Evolutionary conservation across 2,329 filamentous ascomycete genomes (phyloP), one percentile per base, ranked within the genome.

Genomic region (Claviceps sp.): DNA sequence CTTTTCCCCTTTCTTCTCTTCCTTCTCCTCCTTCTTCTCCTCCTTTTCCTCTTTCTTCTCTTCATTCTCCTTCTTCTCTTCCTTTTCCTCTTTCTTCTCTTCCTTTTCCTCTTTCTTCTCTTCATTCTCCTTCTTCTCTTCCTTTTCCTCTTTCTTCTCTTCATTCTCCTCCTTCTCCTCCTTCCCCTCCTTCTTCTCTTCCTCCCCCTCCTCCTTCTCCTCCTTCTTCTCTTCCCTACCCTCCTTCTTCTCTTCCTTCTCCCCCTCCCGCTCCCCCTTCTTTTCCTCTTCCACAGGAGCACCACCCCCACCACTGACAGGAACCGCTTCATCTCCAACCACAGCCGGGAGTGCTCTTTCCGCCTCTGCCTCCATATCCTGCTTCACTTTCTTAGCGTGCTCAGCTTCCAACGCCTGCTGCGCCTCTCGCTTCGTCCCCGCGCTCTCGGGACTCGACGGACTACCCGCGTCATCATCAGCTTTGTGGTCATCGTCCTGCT

Each of bases 371-470:
- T 2, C 48, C 13, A 37, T 45, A 8, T 70, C 70, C 50, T 74
- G 73, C 63, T 73, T 79, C 0, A 73, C 50, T 59, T 75, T 77
- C 68, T 81, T 81, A 38, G 61, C 62, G 37, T 62, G 55, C 43
- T 65, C 65, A 9, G 65, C 63, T 24, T 71, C 68, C 0, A 72
- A 64, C 2, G 72, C 69, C 22, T 75, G 72, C 2, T 76, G 74
- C 0, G 77, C 78, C 54, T 79, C 77, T 38, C 78, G 71, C 63
- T 83, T 84, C 2, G 75, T 67, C n/a, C 69, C 70, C 22, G 61
- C 59, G 42, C 67, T 66, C 52, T 65, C 65, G 3, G 62, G 56
- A 43, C 58, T 48, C 5, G 63, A 61, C 49, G 62, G 61, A 52
- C 58, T 58, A 34, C 54, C 37, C 2, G 50, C 47, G 38, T 45